These are phyloP conservation scores for Leishmania turanica DNA, from an alignment of 208 protist species.

Conservation along the genomic window DNA sequence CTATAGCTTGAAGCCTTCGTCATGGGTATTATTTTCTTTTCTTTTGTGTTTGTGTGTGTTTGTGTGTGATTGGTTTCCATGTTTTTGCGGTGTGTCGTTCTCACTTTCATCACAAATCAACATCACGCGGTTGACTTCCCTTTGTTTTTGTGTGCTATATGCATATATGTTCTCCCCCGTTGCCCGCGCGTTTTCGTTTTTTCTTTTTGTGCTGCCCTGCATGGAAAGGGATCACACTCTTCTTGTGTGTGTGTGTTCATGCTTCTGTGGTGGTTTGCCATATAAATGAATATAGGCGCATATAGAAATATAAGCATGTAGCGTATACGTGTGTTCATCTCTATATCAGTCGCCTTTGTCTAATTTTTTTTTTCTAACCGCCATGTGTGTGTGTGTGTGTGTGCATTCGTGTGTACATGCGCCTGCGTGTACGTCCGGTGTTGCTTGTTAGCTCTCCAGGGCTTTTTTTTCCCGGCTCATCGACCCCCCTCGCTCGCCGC, in stretches of 20 bases:
- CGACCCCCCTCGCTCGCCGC: background rate
- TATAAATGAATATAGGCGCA: background rate
- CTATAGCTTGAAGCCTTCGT: background rate
- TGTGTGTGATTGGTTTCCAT: background rate
- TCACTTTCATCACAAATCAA: background rate
- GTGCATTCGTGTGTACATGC: background rate
- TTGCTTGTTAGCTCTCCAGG: background rate
- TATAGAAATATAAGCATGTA: background rate
- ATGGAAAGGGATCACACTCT: background rate
- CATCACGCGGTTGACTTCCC: background rate
- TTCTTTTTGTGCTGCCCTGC: background rate
- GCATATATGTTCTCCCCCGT: background rate
- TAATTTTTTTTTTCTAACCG: background rate
- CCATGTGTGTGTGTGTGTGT: background rate
- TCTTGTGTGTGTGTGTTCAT: background rate
- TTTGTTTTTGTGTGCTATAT: background rate
- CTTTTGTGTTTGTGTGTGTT: background rate
- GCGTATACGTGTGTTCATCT: background rate
- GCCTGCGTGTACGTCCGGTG: background rate
- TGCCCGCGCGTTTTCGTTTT: background rate
- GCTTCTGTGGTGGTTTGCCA: background rate
- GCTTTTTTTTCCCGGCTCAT: background rate
- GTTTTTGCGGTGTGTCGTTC: background rate
- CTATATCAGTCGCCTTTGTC: too few relatives aligned
- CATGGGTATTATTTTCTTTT: background rate